Evolutionary conservation across 106 monocot species (phyloP).

Genomic region (Apostasia shenzhenica): DNA sequence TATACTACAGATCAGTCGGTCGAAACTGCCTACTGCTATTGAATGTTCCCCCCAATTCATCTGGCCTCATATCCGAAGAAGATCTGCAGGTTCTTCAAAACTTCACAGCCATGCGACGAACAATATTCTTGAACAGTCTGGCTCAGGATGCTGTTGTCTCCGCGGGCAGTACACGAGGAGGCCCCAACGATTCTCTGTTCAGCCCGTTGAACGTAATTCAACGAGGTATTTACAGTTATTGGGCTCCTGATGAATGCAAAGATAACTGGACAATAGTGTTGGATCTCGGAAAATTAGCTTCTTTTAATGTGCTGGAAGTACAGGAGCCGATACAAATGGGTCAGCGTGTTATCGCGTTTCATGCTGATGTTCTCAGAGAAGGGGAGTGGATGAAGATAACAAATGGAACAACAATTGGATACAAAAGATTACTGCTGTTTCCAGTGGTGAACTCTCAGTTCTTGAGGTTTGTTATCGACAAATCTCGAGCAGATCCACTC

Average conservation of each 20-base stretch:
- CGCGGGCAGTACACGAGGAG: conserved; percentile 65
- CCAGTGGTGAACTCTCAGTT: conserved; percentile 27
- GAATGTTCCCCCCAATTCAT: conserved; percentile 93
- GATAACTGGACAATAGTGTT: conserved; percentile 43
- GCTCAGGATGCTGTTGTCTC: conserved; percentile 51
- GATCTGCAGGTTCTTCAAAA: conserved; percentile 79
- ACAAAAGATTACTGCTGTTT: conserved; percentile 71
- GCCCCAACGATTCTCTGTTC: conserved; percentile 24
- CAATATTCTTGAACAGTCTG: conserved; percentile 69
- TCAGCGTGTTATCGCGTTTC: conserved; percentile 80
- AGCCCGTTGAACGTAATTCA: conserved; percentile 37
- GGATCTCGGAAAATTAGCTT: conserved; percentile 24
- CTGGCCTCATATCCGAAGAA: conserved; percentile 84
- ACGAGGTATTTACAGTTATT: conserved; percentile 65
- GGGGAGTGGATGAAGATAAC: conserved; percentile 51
- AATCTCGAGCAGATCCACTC: conserved; percentile 79
- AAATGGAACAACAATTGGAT: conserved; percentile 78
- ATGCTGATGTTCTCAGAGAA: conserved; percentile 40
- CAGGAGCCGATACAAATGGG: conserved; percentile 98
- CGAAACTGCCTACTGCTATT: conserved; percentile 79
- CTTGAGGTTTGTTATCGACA: conserved; percentile 52
- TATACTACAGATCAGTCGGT: conserved; percentile 89
- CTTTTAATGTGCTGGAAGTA: conserved; percentile 76
- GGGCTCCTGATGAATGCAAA: conserved; percentile 67
- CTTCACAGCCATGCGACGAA: conserved; percentile 42